Percentiles rank a stretch among this genome's conserved stretches.
These are phyloP conservation scores for Harringtonia aguacate DNA, from an alignment of 2,329 filamentous ascomycete genomes.

Conservation along the genomic window DNA sequence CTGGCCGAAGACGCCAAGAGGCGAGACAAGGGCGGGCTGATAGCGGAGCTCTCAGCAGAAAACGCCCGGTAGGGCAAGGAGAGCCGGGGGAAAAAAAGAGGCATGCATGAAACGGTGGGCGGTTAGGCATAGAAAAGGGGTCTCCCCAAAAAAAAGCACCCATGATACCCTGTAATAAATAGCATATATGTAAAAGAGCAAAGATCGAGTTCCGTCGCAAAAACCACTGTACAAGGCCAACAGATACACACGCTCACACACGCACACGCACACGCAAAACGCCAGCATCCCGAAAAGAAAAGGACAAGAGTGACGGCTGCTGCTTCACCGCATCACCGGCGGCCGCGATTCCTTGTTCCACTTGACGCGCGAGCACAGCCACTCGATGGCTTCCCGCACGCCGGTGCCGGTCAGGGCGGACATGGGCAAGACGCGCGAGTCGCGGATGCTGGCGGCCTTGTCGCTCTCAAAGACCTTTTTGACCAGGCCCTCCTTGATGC, in stretches of 20 bases:
- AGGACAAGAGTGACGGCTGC: neutral
- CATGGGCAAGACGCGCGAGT: constrained; percentile 83
- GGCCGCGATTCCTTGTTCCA: constrained; percentile 94
- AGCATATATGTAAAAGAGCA: neutral
- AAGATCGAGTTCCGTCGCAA: neutral
- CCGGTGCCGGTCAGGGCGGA: constrained; percentile 83
- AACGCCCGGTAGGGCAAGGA: constrained; percentile 54
- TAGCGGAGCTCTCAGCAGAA: constrained; percentile 69
- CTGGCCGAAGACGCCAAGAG: constrained; percentile 69
- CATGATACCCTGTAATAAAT: constrained; percentile 12
- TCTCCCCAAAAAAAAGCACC: constrained; percentile 4
- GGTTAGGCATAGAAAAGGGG: neutral
- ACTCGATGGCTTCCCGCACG: constrained; percentile 92
- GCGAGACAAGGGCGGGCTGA: constrained; percentile 66
- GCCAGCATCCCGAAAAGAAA: neutral
- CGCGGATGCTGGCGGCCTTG: constrained; percentile 73
- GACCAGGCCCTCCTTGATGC: constrained; percentile 94
- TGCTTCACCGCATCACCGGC: constrained; percentile 74
- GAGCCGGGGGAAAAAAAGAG: neutral
- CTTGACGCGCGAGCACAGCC: constrained; percentile 81
- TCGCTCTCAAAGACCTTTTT: constrained; percentile 94
- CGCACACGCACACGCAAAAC: neutral
- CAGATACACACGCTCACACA: no score
- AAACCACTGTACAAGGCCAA: no score
- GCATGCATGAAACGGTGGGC: no score